phyloP scores from a whole-genome alignment of 78 protist genomes.

The slime mould (Dictyostelium discoideum) region dicty_2.7 NC_007091.3:5095501-5096000 shows the following conservation, averaged over 20 bases:
- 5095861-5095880: constrained; percentile 21
- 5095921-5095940: constrained; percentile 36
- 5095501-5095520: background rate
- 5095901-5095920: constrained; percentile 45
- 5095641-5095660: background rate
- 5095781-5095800: constrained; percentile 23
- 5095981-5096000: constrained; percentile 52
- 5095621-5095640: background rate
- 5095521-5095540: constrained; percentile 9
- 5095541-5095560: background rate
- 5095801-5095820: constrained; percentile 49
- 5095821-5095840: constrained; percentile 27
- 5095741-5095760: constrained; percentile 42
- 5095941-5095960: constrained; percentile 58
- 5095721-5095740: background rate
- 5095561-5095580: constrained; percentile 3
- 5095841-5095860: background rate
- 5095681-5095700: background rate
- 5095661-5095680: no score
- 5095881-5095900: constrained; percentile 30
- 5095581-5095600: background rate
- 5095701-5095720: background rate
- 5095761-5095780: constrained; percentile 46
- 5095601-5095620: background rate
- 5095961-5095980: constrained; percentile 69